Base-by-base conservation (phyloP, 1,284 basidiomycete species). In the Papiliotrema fonsecae region DNA sequence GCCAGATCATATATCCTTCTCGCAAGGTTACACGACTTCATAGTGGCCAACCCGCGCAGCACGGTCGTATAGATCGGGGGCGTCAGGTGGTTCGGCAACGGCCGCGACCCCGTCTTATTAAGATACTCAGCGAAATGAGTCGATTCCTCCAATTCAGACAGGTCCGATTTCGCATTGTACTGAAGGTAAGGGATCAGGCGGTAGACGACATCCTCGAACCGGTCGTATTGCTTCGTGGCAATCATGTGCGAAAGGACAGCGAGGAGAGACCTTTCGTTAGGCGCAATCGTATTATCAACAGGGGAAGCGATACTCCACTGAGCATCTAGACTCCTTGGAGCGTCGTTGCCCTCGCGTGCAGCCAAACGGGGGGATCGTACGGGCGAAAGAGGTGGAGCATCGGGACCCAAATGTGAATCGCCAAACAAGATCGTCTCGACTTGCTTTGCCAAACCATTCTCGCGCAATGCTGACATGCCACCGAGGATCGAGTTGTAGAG, bases 381-480 rank as follows among this genome's bases (percentile, higher is more conserved):
- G 26, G 44, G 27, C 31, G 48, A 45, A 19, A 42, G 40, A 6
- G 51, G 32, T 11, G 36, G 28, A 16, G 44, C 19, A 18, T 45
- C 36, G 25, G 16, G 47, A 9, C 37, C 43, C 6, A 46, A 39
- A 0, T 50, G 27, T 11, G 61, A 48, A 1, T 48, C 31, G 10
- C 55, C 60, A 45, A 69, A 64, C 14, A 69, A 28, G 6, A 48
- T 27, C 21, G 55, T 47, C 19, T 59, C 56, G 5, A 54, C 58
- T 21, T 56, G 43, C 21, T 45, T 24, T 27, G 58, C 62, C 3
- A 62, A 21, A 1, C 45, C 19, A 28, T 57, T 52, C 25, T 56
- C 44, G 24, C 42, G 35, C 10, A 62, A 13, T 10, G 46, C 26
- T 2, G 57, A 54, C 9, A 54, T 48, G 9, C 52, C 54, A 5